Evolutionary conservation across 306 rosid genomes (phyloP), one percentile per base, ranked within the genome.

Genomic region (Medicago arabica): DNA sequence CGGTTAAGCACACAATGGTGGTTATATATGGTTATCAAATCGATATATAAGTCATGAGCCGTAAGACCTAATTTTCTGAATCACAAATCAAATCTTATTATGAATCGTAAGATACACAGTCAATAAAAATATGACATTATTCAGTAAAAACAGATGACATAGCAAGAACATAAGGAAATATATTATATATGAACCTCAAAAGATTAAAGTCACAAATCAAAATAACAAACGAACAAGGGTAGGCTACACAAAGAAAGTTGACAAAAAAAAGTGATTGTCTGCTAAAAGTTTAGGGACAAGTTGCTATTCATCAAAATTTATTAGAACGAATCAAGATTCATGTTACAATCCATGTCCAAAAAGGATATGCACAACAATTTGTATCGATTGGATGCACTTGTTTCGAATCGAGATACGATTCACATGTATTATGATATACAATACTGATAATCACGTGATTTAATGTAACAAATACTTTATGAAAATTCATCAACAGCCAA

Each of bases 391-490:
- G 3, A n/a, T 9, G 19, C 13, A 17, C 13, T 54, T 8, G 60
- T 54, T 54, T 54, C 4, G 60, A 54, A 17, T 54, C 39, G 1
- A 58, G 9, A 23, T 23, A 12, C 3, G 2, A 23, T 12, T 58
- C 4, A 7, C 8, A 4, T 23, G 39, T 58, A 23, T 58, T 16
- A 58, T 23, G 13, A 58, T 16, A 58, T 58, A 34, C 38, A 34
- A 5, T 34, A 58, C 16, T 23, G 38, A 58, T 13, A 58, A 25
- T 4, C 17, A 58, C 13, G 9, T 11, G 64, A 58, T 58, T 58
- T 15, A 3, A 16, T 47, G 75, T 28, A 34, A 62, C 25, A 46
- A 63, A 53, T 64, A 63, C n/a, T 55, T 17, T 72, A 50, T 43
- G 74, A 21, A 23, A 68, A 47, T 23, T 75, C 67, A 39, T 15